A percentile compares a stretch with the other conserved stretches of the same genome.
Conservation (phyloP, 2,329 filamentous ascomycete species). For the Fusarium concolor region DNA sequence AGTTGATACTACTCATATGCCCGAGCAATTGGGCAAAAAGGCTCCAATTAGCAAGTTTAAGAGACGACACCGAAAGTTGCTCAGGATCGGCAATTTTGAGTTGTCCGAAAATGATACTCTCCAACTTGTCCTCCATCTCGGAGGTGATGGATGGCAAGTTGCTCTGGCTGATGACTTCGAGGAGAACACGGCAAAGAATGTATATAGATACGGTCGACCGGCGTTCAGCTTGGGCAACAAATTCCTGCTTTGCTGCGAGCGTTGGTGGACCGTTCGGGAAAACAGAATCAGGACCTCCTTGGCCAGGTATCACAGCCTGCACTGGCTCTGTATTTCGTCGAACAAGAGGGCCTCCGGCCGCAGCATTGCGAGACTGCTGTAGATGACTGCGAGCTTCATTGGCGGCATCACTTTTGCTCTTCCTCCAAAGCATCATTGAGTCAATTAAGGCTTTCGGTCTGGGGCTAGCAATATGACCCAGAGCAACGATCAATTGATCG, state of each 20-base stretch:
- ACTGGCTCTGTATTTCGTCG: slow-evolving; percentile 81
- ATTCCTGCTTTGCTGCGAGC: slow-evolving; percentile 71
- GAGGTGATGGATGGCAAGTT: slow-evolving; percentile 82
- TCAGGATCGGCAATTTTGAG: slow-evolving; percentile 89
- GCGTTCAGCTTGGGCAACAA: slow-evolving; percentile 83
- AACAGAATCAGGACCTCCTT: slow-evolving; percentile 45
- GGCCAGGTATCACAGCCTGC: slow-evolving; percentile 54
- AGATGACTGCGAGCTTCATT: slow-evolving; percentile 72
- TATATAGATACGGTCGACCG: slow-evolving; percentile 96
- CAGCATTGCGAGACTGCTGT: slow-evolving; percentile 61
- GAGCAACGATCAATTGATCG: slow-evolving; percentile 91
- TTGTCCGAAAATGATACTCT: slow-evolving; percentile 97
- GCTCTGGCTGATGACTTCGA: slow-evolving; percentile 94
- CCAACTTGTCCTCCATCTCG: slow-evolving; percentile 93
- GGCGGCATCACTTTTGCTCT: slow-evolving; percentile 92
- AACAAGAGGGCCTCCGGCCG: slow-evolving; percentile 64
- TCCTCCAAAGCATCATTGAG: slow-evolving; percentile 97
- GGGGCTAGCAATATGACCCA: slow-evolving; percentile 93
- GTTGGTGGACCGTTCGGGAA: slow-evolving; percentile 53
- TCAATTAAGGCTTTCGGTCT: slow-evolving; percentile 97
- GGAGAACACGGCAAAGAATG: slow-evolving; percentile 90
- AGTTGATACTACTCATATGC: slow-evolving; percentile 96
- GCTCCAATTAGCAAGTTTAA: slow-evolving; percentile 95
- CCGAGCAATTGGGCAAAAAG: slow-evolving; percentile 92
- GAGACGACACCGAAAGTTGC: slow-evolving; percentile 78